These are phyloP conservation scores for Penicillium sp. DNA, from an alignment of 2,329 filamentous ascomycete species.

Conservation along the genomic window DNA sequence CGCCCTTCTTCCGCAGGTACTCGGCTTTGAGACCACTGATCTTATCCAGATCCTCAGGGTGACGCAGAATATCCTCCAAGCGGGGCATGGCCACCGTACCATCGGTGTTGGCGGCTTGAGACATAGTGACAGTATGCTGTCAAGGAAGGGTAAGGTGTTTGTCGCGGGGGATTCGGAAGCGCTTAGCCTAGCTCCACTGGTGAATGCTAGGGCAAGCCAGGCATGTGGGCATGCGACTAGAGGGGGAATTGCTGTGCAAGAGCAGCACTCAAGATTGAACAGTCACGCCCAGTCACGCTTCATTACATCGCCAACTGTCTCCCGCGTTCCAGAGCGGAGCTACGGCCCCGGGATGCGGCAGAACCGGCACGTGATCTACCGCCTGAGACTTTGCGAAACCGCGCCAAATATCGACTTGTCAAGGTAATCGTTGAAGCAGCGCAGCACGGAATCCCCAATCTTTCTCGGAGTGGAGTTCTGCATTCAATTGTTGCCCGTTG, in stretches of 20 bases:
- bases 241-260: neutral
- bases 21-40: slow-evolving; percentile 84
- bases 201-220: slow-evolving; percentile 3
- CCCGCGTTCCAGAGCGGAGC: slow-evolving; percentile 13
- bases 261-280: neutral
- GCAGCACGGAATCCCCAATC: neutral
- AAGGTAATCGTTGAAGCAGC: neutral
- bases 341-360: slow-evolving; percentile 17
- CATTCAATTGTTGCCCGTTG: neutral
- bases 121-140: slow-evolving; percentile 28
- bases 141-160: slow-evolving; percentile 4
- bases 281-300: slow-evolving; percentile 2
- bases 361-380: slow-evolving; percentile 32
- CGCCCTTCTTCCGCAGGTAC: slow-evolving; percentile 88
- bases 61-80: slow-evolving; percentile 86
- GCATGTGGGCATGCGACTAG: slow-evolving; percentile 1
- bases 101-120: slow-evolving; percentile 43
- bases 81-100: slow-evolving; percentile 64
- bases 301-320: neutral
- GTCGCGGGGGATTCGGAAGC: slow-evolving; percentile 1
- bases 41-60: slow-evolving; percentile 96
- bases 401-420: neutral
- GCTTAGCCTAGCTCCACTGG: slow-evolving; percentile 5
- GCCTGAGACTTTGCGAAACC: slow-evolving; percentile 21
- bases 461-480: neutral